Base-by-base conservation (phyloP, 345 rosid species). In the Mercurialis annua region DNA sequence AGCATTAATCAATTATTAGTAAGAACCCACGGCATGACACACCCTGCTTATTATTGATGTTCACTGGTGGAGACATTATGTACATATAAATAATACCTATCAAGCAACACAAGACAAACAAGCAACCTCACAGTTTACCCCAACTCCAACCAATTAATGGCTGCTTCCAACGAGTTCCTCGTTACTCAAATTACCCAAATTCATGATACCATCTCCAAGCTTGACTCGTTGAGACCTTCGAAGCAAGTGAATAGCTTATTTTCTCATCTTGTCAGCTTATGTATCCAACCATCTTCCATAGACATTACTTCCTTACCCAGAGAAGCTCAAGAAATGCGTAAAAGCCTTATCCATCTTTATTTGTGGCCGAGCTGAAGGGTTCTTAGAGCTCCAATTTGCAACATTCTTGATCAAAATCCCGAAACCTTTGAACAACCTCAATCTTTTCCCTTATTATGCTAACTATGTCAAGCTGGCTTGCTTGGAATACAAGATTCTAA, bases 311-410 rank as follows among this genome's bases (percentile, higher is more conserved):
- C 55, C 36, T 71, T 74, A 12, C 34, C 71, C 24, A 29, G 34
- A 34, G 70, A 75, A 1, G 76, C 30, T 0, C 62, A 78, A 34
- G 46, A 40, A 55, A 70, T 75, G 76, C 63, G 80, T 1, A 44
- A 64, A 11, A 70, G 69, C 43, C 80, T 81, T 60, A 73, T 81
- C 1, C 29, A 27, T 49, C 69, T 81, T 6, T n/a, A n/a, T n/a
- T n/a, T 30, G 64, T 2, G 84, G 84, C 24, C 70, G 44, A 0
- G 78, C 84, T 16, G 84, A 81, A 62, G 73, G 73, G 15, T 75
- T 78, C 2, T 64, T 81, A 44, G 82, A 81, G 72, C 80, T 76
- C 2, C 78, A 81, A n/a, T 78, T 78, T 55, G 75, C 82, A 17
- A 75, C 71, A 2, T 69, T 78, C 16, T 43, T 78, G 49, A 59